phyloP scores from a whole-genome alignment of 2,329 filamentous ascomycete species.

The Aspergillus quadricinctus region DNA sequence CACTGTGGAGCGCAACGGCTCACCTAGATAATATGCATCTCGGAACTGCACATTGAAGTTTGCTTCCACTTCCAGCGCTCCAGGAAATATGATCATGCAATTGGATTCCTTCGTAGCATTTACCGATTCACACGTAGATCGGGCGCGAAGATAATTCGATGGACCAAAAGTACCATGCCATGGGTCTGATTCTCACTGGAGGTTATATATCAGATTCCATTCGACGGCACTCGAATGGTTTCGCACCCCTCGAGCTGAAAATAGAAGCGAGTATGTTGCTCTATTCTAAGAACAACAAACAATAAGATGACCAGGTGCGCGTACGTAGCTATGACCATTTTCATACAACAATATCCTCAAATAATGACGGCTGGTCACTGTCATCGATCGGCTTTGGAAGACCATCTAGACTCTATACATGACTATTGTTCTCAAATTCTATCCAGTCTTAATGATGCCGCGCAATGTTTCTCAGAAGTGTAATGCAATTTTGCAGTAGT shows the following conservation, averaged over 20 bases:
- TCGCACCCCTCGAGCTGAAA: neutral
- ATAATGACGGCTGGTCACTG: neutral
- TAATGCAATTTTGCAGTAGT: neutral
- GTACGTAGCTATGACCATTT: neutral
- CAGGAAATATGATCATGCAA: neutral
- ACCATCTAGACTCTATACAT: neutral
- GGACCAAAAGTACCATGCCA: neutral
- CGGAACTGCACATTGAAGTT: neutral
- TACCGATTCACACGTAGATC: neutral
- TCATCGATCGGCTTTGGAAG: neutral
- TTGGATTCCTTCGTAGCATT: neutral
- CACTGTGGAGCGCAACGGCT: neutral
- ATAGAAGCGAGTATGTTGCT: neutral
- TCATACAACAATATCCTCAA: neutral
- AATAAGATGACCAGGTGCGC: neutral
- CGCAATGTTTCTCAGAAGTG: neutral
- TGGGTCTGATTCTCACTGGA: neutral
- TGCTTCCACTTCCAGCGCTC: too few species aligned
- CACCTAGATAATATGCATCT: too few species aligned
- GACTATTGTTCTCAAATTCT: neutral
- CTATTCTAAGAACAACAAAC: neutral
- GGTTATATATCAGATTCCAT: neutral
- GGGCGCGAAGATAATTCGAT: neutral
- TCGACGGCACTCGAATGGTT: neutral
- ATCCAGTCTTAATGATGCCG: neutral